phyloP scores from a whole-genome alignment of 1,284 basidiomycete species.

The Puccinia hordei region DNA sequence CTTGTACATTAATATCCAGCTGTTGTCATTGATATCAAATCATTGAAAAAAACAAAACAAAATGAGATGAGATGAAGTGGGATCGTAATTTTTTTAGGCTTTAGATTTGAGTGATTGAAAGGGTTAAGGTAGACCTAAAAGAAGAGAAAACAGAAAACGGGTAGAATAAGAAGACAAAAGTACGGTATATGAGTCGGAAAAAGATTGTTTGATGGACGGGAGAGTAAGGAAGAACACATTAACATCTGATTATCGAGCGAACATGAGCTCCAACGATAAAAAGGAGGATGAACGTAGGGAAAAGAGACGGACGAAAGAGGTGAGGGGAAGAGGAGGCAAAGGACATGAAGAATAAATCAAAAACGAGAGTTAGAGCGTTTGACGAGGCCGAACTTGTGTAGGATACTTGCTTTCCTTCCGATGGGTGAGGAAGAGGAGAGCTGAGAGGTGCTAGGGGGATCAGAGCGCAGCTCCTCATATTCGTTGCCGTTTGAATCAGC shows the following conservation, averaged over 20 bases:
- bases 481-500: background rate
- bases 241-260: background rate
- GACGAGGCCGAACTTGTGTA: conserved; percentile 30
- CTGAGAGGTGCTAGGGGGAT: background rate
- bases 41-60: background rate
- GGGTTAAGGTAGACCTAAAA: no score
- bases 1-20: background rate
- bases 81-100: no score
- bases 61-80: no score
- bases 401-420: conserved; percentile 35
- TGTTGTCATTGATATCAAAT: background rate
- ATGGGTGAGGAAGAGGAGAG: background rate
- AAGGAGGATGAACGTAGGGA: background rate
- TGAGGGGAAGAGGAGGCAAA: background rate
- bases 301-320: background rate
- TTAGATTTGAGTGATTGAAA: no score
- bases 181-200: background rate
- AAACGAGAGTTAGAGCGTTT: background rate
- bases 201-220: background rate
- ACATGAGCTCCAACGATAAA: background rate
- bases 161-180: background rate
- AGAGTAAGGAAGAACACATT: background rate
- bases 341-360: background rate
- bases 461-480: background rate
- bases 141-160: background rate